These are phyloP conservation scores for Aspergillus sp. DNA, from an alignment of 2,329 filamentous ascomycete species.

Conservation along the genomic window DNA sequence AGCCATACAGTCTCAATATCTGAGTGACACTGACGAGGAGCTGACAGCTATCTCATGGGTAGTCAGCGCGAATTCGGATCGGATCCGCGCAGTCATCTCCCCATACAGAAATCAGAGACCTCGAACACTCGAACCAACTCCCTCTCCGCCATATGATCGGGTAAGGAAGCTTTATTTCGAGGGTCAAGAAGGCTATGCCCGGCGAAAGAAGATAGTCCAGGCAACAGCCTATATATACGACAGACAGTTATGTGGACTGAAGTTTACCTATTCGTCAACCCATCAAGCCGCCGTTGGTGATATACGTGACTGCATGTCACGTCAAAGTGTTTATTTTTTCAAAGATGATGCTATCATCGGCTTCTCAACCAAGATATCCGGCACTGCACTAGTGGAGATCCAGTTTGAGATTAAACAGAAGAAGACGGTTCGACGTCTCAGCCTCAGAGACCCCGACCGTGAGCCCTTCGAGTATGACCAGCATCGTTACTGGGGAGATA, in stretches of 20 bases:
- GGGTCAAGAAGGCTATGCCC: background rate
- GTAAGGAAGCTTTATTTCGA: conserved; percentile 16
- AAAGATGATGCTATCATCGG: background rate
- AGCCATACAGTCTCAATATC: conserved; percentile 4
- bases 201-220: background rate
- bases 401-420: conserved; percentile 8
- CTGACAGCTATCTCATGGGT: conserved; percentile 16
- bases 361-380: background rate
- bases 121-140: conserved; percentile 3
- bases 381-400: background rate
- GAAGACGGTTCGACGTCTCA: background rate
- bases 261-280: conserved; percentile 6
- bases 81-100: conserved; percentile 11
- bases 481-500: conserved; percentile 4
- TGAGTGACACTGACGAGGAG: background rate
- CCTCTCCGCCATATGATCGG: conserved; percentile 10
- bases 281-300: conserved; percentile 1
- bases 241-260: conserved; percentile 4
- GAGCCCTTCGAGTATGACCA: background rate
- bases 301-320: background rate
- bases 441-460: background rate
- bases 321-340: conserved; percentile 4
- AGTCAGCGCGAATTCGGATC: conserved; percentile 5
- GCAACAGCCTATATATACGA: background rate
- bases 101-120: background rate